phyloP scores from a whole-genome alignment of 1,139 yeast species.

The Candida gigantensis region DNA sequence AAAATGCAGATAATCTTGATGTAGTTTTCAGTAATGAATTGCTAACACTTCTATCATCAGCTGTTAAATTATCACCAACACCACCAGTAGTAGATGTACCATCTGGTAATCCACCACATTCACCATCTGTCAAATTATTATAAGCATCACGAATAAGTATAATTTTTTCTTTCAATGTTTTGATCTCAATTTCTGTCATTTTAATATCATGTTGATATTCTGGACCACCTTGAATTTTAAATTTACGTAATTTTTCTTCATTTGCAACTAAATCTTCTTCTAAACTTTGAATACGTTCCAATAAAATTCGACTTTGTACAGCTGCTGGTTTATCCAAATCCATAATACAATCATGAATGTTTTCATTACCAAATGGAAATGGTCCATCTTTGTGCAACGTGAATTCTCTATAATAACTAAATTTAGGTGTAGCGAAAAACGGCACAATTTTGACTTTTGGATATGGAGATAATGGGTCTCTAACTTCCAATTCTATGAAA shows the following conservation, averaged over 20 bases:
- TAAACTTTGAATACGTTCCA: constrained; percentile 41
- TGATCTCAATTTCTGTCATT: constrained; percentile 20
- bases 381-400: constrained; percentile 49
- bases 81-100: too few species aligned
- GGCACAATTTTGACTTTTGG: constrained; percentile 66
- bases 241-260: constrained; percentile 28
- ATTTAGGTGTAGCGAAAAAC: constrained; percentile 70
- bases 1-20: constrained; percentile 26
- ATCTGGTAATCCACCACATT: constrained; percentile 1
- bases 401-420: constrained; percentile 70
- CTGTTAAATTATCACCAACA: constrained; percentile 11
- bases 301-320: constrained; percentile 49
- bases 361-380: constrained; percentile 69
- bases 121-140: constrained; percentile 19
- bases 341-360: constrained; percentile 67
- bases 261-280: constrained; percentile 44
- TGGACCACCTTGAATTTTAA: constrained; percentile 15
- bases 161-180: constrained; percentile 31
- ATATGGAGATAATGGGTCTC: constrained; percentile 44
- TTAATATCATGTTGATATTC: constrained; percentile 27
- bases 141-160: constrained; percentile 25
- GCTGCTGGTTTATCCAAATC: constrained; percentile 57
- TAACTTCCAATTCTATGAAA: constrained; percentile 69
- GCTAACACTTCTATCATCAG: constrained; percentile 14
- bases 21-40: constrained; percentile 11